These are phyloP conservation scores for Debaryomyces castellii DNA, from an alignment of 805 yeast genomes.

Conservation along the genomic window DNA sequence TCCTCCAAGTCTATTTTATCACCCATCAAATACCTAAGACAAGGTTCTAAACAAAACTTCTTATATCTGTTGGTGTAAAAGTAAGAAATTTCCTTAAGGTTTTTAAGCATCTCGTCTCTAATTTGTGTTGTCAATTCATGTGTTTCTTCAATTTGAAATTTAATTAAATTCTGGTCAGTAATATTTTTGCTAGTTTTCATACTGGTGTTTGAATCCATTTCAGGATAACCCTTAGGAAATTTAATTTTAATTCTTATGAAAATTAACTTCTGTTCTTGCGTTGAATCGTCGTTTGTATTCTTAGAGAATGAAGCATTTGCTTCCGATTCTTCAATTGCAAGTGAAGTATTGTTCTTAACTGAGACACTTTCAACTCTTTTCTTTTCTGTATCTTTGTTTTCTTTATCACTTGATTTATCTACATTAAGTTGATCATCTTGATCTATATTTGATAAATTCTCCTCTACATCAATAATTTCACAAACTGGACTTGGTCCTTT, in stretches of 20 bases:
- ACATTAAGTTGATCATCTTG: slow-evolving; percentile 1
- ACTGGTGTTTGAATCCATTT: slow-evolving; percentile 25
- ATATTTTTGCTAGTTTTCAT: slow-evolving; percentile 14
- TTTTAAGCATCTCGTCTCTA: slow-evolving; percentile 49
- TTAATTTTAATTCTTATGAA: slow-evolving; percentile 69
- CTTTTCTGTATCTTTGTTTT: slow-evolving; percentile 4
- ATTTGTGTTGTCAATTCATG: slow-evolving; percentile 57
- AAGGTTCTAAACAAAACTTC: slow-evolving; percentile 75
- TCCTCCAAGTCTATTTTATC: slow-evolving; percentile 57
- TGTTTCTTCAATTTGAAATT: slow-evolving; percentile 74
- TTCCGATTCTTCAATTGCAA: slow-evolving; percentile 3
- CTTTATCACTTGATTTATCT: slow-evolving; percentile 1
- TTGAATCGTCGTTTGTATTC: slow-evolving; percentile 34
- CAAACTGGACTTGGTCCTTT: slow-evolving; percentile 50
- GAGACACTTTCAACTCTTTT: slow-evolving; percentile 1
- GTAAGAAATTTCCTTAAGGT: slow-evolving; percentile 54
- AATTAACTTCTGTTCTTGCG: slow-evolving; percentile 44
- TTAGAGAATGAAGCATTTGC: slow-evolving; percentile 1
- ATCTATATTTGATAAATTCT: not conserved
- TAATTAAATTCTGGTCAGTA: slow-evolving; percentile 23
- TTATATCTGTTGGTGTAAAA: slow-evolving; percentile 54
- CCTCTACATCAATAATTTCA: slow-evolving; percentile 1
- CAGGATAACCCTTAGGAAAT: slow-evolving; percentile 77
- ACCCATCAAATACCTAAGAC: slow-evolving; percentile 76
- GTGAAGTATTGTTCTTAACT: not conserved